Base-by-base conservation (phyloP, 2,329 filamentous ascomycete species). In the Ascochyta koolunga region DNA sequence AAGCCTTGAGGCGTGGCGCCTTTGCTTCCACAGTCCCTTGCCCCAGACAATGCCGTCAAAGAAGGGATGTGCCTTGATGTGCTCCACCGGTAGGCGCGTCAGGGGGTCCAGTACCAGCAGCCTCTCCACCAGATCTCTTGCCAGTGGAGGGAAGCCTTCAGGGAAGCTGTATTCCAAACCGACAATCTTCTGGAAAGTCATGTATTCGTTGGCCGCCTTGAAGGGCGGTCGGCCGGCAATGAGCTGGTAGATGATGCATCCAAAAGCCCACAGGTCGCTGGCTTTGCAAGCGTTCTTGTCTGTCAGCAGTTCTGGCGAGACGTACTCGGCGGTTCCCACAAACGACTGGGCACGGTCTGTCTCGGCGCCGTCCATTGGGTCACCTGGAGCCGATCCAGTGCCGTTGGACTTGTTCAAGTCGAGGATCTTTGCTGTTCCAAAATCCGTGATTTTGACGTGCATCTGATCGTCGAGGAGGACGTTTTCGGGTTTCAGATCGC, bases 381-480 rank as follows among this genome's bases (percentile, higher is more conserved):
- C 78, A 7, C 82, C 78, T 33, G 74, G 56, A 8, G 69, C 64
- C 5, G 54, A 76, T 2, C 77, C 75, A 18, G 62, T 55, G 38
- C 73, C 73, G 49, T 76, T 74, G 1, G 80, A 69, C 71, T 81
- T 76, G 31, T 72, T 75, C 25, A 77, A 72, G 44, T 88, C 87
- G 39, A 99, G 80, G 58, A 99, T 86, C 74, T 97, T 98, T n/a
- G 95, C 95, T 0, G 95, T 99, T 36, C 95, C 95, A 71, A 99
- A 99, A 76, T 99, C 95, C 7, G 95, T 99, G 61, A 99, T 97
- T 74, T 99, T 99, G 77, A 98, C 88, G 68, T 98, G 91, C 90
- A 97, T 96, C 69, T 96, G 89, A 61, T 93, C 89, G 73, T 99
- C 95, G 32, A 99, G 81, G 6, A 99, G 83, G 4, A 99, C 93